A percentile compares a stretch with the other conserved stretches of the same genome.
phyloP scores from a whole-genome alignment of 2,329 filamentous ascomycete genomes.

The Pseudogymnoascus sp. region DNA sequence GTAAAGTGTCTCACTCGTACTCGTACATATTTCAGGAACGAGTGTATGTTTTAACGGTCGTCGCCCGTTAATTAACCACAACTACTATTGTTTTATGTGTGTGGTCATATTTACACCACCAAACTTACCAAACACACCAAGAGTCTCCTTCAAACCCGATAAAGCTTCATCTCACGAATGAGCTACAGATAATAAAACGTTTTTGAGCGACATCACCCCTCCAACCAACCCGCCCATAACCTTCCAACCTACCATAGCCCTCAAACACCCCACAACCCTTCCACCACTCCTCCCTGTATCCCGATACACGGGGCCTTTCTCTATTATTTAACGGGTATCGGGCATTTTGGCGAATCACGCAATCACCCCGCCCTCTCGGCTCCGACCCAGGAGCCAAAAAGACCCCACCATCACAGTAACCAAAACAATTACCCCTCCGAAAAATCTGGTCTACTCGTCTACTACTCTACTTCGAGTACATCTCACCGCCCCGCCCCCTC shows the following conservation, averaged over 20 bases:
- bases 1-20: neutral
- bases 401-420: neutral
- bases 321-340: neutral
- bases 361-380: conserved; percentile 1
- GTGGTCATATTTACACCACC: neutral
- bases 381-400: neutral
- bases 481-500: conserved; percentile 11
- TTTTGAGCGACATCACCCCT: conserved; percentile 3
- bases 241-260: neutral
- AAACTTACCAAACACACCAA: neutral
- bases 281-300: neutral
- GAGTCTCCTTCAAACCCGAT: neutral
- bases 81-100: neutral
- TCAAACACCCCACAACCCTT: conserved; percentile 3
- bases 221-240: neutral
- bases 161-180: neutral
- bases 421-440: conserved; percentile 5
- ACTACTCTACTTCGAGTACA: conserved; percentile 14
- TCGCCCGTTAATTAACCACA: neutral
- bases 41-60: neutral
- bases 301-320: neutral
- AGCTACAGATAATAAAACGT: neutral
- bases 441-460: neutral
- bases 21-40: neutral
- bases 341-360: conserved; percentile 1